Conservation (phyloP, 2,329 filamentous ascomycete species). For the Epicoccum nigrum region DNA sequence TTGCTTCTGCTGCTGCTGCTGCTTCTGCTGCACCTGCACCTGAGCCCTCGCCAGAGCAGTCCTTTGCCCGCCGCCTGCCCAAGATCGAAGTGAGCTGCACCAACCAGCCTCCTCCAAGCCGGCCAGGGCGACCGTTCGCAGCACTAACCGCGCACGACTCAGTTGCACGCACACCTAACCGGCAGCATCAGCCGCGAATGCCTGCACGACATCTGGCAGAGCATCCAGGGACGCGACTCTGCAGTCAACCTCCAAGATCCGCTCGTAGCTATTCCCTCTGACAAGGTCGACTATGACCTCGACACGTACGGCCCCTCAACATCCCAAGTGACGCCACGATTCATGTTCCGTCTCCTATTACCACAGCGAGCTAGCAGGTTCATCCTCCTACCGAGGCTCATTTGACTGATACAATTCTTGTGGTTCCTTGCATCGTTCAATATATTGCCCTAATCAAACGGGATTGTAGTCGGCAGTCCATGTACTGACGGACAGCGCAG, state of each 20-base stretch:
- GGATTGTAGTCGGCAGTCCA: neutral
- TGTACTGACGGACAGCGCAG: slow-evolving; percentile 44
- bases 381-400: slow-evolving; percentile 8
- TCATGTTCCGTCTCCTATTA: slow-evolving; percentile 15
- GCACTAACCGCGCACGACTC: slow-evolving; percentile 35
- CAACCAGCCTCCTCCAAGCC: slow-evolving; percentile 22
- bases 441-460: neutral
- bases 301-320: slow-evolving; percentile 60
- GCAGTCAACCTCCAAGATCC: slow-evolving; percentile 69
- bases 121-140: slow-evolving; percentile 32
- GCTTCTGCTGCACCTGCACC: too few species aligned
- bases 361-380: slow-evolving; percentile 2
- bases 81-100: slow-evolving; percentile 51
- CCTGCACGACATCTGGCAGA: slow-evolving; percentile 75
- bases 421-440: slow-evolving; percentile 2
- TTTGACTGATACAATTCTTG: slow-evolving; percentile 9
- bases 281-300: slow-evolving; percentile 74
- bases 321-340: slow-evolving; percentile 7
- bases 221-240: slow-evolving; percentile 60
- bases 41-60: slow-evolving; percentile 25
- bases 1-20: slow-evolving; percentile 15
- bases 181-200: slow-evolving; percentile 76
- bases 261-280: slow-evolving; percentile 68
- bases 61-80: slow-evolving; percentile 47
- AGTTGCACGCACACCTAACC: slow-evolving; percentile 82